Conservation (phyloP, 352 stramenopile species). For the Phytophthora pluvialis region DNA sequence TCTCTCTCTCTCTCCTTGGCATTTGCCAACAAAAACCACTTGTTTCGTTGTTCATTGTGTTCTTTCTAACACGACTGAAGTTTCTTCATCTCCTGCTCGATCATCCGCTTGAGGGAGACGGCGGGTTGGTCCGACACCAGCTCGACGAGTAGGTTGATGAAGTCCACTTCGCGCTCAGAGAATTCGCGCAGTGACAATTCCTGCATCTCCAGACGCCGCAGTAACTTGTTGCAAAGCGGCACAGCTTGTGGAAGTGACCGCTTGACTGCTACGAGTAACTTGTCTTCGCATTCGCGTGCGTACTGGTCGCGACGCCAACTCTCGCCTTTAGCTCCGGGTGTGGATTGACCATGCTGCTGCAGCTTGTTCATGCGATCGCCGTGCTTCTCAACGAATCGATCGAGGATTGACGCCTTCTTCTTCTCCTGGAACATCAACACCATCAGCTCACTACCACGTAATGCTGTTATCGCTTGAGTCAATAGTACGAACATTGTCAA, state of each 20-base stretch:
- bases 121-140: conserved; percentile 77
- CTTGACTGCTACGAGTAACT: conserved; percentile 63
- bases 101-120: conserved; percentile 69
- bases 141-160: conserved; percentile 82
- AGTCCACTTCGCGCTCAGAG: conserved; percentile 78
- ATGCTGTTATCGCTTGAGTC: not conserved
- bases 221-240: conserved; percentile 70
- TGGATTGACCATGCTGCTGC: conserved; percentile 22
- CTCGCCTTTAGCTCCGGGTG: conserved; percentile 2
- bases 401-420: conserved; percentile 77
- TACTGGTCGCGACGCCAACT: conserved; percentile 51
- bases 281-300: conserved; percentile 59
- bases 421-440: conserved; percentile 47
- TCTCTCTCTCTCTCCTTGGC: conserved; percentile 18
- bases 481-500: conserved; percentile 56
- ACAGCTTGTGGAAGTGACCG: conserved; percentile 69
- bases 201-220: conserved; percentile 74
- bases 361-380: conserved; percentile 70
- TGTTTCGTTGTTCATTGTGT: not conserved
- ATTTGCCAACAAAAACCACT: conserved; percentile 26
- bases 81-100: conserved; percentile 71
- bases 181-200: conserved; percentile 77
- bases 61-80: conserved; percentile 31
- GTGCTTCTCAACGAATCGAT: conserved; percentile 83
- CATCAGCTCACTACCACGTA: not conserved